A percentile compares a stretch with the other conserved stretches of the same genome.
Evolutionary conservation across 352 stramenopile species (phyloP).

Genomic region (Pythium dissimile): DNA sequence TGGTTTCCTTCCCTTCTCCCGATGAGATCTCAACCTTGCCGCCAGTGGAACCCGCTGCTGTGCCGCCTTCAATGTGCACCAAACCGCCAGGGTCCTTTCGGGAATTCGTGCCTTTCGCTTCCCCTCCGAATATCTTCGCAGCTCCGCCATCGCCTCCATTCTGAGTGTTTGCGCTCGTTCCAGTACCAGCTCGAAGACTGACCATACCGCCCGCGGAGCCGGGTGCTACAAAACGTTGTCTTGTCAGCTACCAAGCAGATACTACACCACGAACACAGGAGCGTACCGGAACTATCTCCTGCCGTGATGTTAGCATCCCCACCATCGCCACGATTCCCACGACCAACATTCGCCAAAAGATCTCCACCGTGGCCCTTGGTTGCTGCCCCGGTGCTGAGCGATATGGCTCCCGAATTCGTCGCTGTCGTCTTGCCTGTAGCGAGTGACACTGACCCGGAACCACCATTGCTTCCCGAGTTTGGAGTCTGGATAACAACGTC

Average conservation of each 20-base stretch:
- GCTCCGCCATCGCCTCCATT: conserved; percentile 64
- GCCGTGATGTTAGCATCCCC: conserved; percentile 62
- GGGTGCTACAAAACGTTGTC: conserved; percentile 24
- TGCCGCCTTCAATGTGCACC: conserved; percentile 58
- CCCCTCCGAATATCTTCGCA: conserved; percentile 50
- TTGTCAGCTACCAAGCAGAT: not conserved
- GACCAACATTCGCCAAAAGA: conserved; percentile 29
- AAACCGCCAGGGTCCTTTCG: conserved; percentile 47
- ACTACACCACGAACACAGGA: not conserved
- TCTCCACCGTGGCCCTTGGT: conserved; percentile 45
- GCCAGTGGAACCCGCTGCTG: conserved; percentile 43
- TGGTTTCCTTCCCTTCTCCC: conserved; percentile 39
- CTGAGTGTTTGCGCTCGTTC: conserved; percentile 34
- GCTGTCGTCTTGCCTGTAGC: conserved; percentile 32
- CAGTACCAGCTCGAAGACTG: conserved; percentile 44
- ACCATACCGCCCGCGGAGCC: conserved; percentile 41
- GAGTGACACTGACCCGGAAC: conserved; percentile 46
- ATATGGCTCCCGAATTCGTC: conserved; percentile 31
- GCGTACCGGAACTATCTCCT: conserved; percentile 58
- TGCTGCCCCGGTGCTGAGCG: conserved; percentile 30
- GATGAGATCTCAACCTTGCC: conserved; percentile 63
- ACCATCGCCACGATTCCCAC: conserved; percentile 31
- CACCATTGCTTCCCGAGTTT: conserved; percentile 43
- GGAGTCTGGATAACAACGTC: conserved; percentile 54
- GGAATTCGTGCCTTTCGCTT: conserved; percentile 43